phyloP scores from a whole-genome alignment of 2,329 filamentous ascomycete genomes.

The Cladosporium oxysporum region DNA sequence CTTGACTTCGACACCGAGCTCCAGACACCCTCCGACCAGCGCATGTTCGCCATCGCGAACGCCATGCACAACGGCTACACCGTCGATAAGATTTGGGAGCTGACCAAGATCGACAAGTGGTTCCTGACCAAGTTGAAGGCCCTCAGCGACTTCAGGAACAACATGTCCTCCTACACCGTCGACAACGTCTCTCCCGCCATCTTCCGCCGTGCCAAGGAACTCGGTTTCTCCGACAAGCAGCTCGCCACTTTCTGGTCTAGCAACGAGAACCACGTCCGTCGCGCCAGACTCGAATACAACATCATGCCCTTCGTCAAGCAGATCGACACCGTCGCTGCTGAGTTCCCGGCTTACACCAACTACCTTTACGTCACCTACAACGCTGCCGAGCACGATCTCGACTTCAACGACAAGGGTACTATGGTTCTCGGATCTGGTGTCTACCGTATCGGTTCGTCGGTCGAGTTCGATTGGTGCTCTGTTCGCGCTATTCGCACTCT shows the following conservation, averaged over 20 bases:
- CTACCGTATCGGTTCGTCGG: constrained; percentile 94
- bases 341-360: constrained; percentile 93
- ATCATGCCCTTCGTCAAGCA: constrained; percentile 93
- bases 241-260: constrained; percentile 92
- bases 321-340: constrained; percentile 96
- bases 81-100: constrained; percentile 95
- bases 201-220: constrained; percentile 82
- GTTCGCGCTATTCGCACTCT: constrained; percentile 91
- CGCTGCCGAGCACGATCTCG: constrained; percentile 78
- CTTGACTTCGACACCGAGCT: constrained; percentile 96
- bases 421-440: constrained; percentile 97
- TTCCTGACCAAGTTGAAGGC: constrained; percentile 91
- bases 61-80: constrained; percentile 93
- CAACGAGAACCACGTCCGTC: constrained; percentile 87
- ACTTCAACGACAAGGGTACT: constrained; percentile 84
- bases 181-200: constrained; percentile 61
- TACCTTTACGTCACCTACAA: constrained; percentile 98
- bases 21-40: constrained; percentile 95
- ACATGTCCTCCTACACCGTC: constrained; percentile 69
- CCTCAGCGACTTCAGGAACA: constrained; percentile 82
- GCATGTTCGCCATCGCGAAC: constrained; percentile 95
- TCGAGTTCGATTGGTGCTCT: constrained; percentile 99
- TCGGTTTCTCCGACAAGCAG: constrained; percentile 93
- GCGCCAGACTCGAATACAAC: constrained; percentile 78
- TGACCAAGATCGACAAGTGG: constrained; percentile 99